Evolutionary conservation across 495 filamentous ascomycete genomes (phyloP).

Genomic region (Chaetomium tenue): DNA sequence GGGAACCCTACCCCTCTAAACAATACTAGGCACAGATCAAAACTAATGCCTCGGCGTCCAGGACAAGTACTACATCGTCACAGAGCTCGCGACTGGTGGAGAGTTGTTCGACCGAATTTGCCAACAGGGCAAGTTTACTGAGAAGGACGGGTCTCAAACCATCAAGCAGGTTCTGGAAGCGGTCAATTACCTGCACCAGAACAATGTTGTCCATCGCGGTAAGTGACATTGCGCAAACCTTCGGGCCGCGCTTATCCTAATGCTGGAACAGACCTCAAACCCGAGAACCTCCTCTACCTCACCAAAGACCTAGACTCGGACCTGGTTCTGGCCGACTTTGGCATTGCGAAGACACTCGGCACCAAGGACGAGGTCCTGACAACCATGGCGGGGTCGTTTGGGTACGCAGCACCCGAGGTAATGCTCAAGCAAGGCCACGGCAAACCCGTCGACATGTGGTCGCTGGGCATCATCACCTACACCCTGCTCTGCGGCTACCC

Average conservation of each 20-base stretch:
- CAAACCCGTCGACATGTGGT: constrained; percentile 99
- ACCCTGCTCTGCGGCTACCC: constrained; percentile 99
- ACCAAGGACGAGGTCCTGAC: constrained; percentile 85
- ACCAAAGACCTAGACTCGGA: constrained; percentile 72
- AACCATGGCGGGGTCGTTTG: constrained; percentile 98
- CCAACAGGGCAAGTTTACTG: constrained; percentile 96
- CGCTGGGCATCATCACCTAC: constrained; percentile 97
- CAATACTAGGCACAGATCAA: neutral
- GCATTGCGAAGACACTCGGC: constrained; percentile 98
- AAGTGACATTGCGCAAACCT: constrained; percentile 20
- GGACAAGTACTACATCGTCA: constrained; percentile 99
- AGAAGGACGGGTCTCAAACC: constrained; percentile 96
- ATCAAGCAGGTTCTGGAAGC: constrained; percentile 94
- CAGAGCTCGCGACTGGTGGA: constrained; percentile 91
- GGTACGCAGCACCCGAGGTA: constrained; percentile 95
- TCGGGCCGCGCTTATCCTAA: constrained; percentile 5
- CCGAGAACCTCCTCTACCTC: constrained; percentile 95
- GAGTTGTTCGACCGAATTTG: constrained; percentile 98
- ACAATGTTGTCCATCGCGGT: constrained; percentile 97
- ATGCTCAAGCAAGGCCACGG: constrained; percentile 98
- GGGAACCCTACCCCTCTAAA: neutral
- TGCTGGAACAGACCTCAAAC: constrained; percentile 76
- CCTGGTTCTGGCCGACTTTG: constrained; percentile 94
- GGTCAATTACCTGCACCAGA: constrained; percentile 90
- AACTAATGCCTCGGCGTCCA: constrained; percentile 39